These are phyloP conservation scores for Colletotrichum sp. DNA, from an alignment of 2,329 filamentous ascomycete species.

Conservation along the genomic window DNA sequence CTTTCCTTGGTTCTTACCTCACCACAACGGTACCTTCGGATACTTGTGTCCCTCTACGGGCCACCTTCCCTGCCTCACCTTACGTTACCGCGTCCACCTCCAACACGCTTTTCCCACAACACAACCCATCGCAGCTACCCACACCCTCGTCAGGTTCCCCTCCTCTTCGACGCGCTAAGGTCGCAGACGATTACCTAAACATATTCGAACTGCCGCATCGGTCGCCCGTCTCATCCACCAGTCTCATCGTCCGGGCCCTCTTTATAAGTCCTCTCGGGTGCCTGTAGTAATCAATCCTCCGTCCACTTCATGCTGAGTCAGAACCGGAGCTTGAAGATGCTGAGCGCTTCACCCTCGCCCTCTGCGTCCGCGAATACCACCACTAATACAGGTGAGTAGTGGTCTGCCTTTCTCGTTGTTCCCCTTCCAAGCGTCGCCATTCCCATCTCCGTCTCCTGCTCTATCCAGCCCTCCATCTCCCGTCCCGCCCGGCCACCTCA, in stretches of 20 bases:
- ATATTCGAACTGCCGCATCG: conserved; percentile 20
- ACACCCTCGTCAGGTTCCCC: conserved; percentile 19
- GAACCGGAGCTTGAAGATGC: conserved; percentile 24
- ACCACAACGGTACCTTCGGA: not conserved
- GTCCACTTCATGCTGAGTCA: conserved; percentile 24
- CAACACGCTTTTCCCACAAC: not conserved
- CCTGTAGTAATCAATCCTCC: conserved; percentile 24
- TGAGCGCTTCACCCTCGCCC: conserved; percentile 20
- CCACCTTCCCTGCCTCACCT: conserved; percentile 5
- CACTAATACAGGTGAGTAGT: conserved; percentile 21
- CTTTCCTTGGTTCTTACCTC: conserved; percentile 5
- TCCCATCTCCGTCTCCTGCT: not conserved
- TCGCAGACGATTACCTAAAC: conserved; percentile 21
- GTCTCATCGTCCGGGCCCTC: conserved; percentile 19
- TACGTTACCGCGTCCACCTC: conserved; percentile 12
- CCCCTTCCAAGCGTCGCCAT: not conserved
- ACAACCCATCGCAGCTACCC: not conserved
- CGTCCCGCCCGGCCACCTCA: not conserved
- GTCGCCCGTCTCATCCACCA: conserved; percentile 15
- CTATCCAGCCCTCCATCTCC: not conserved
- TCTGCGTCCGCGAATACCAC: conserved; percentile 22
- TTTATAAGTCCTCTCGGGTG: conserved; percentile 19
- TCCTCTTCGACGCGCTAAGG: conserved; percentile 21
- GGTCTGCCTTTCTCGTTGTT: not conserved
- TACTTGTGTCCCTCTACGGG: not conserved